Evolutionary conservation across 2,329 filamentous ascomycete species (phyloP).

Genomic region (Alternaria ventricosa): DNA sequence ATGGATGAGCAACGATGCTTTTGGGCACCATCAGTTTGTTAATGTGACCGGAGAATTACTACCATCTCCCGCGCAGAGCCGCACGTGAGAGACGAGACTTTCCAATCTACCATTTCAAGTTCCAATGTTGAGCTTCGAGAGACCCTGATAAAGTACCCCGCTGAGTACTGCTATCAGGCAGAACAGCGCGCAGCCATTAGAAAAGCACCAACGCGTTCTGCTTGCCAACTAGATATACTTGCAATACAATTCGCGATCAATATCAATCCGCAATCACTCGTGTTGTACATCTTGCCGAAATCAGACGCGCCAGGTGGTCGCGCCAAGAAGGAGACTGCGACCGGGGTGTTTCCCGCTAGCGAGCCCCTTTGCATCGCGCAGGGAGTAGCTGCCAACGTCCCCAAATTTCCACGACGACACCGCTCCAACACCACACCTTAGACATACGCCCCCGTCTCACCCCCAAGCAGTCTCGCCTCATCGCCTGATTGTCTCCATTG

Average conservation of each 20-base stretch:
- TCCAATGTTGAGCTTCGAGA: not conserved
- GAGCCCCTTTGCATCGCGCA: constrained; percentile 51
- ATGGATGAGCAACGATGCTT: not conserved
- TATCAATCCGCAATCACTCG: not conserved
- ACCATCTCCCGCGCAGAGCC: not conserved
- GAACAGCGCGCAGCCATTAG: not conserved
- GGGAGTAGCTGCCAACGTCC: constrained; percentile 48
- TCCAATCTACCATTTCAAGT: not conserved
- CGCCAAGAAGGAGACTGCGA: constrained; percentile 40
- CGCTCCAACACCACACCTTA: constrained; percentile 35
- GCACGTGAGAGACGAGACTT: not conserved
- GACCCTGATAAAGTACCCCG: not conserved
- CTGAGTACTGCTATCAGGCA: not conserved
- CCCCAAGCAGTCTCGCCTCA: constrained; percentile 31
- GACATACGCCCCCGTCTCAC: constrained; percentile 25
- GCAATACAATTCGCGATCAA: not conserved
- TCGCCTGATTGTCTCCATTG: constrained; percentile 26
- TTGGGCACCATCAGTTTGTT: not conserved
- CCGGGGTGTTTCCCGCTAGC: constrained; percentile 42
- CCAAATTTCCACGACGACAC: constrained; percentile 49
- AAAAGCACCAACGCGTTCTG: not conserved
- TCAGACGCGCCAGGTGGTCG: constrained; percentile 32
- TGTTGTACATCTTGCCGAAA: constrained; percentile 21
- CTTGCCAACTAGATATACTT: too few species aligned
- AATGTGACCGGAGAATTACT: not conserved